These are phyloP conservation scores for Yamagishiella unicocca DNA, from an alignment of 139 green algal genomes.

Conservation along the genomic window DNA sequence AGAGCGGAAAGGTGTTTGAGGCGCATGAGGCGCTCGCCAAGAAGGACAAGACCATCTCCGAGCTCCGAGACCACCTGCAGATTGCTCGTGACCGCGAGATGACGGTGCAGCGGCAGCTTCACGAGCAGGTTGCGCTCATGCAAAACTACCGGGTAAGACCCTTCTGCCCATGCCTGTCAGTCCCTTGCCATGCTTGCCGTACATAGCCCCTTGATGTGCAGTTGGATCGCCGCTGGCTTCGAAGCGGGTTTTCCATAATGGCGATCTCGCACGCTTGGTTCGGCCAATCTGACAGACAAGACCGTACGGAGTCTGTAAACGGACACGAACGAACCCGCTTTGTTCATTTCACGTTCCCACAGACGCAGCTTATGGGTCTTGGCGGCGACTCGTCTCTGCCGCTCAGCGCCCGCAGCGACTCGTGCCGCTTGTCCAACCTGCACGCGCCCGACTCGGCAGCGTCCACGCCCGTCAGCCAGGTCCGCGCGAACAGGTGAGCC, in stretches of 20 bases:
- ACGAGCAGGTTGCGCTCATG: not conserved
- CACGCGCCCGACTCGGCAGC: constrained; percentile 6
- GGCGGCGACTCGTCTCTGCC: not conserved
- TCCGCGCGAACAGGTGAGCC: not conserved
- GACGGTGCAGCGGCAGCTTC: constrained; percentile 3
- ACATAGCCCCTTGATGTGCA: no score
- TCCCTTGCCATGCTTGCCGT: no score
- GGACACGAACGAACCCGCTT: no score
- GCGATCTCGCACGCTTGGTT: not conserved
- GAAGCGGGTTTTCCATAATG: no score
- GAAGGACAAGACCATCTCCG: constrained; percentile 19
- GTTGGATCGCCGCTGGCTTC: not conserved
- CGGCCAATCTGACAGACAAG: no score
- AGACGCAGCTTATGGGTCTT: not conserved
- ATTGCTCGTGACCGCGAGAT: not conserved
- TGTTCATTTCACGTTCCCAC: no score
- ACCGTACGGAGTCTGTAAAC: no score
- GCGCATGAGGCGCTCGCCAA: constrained; percentile 66
- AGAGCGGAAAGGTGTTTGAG: constrained; percentile 74
- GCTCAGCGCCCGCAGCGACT: not conserved
- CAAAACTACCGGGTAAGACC: not conserved
- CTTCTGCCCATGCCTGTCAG: no score
- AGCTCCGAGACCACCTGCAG: constrained; percentile 39
- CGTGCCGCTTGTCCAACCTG: constrained; percentile 2
- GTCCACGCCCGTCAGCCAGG: not conserved